Percentiles rank a stretch among this genome's conserved stretches.
Evolutionary conservation across 78 protist genomes (phyloP).

Genomic region (Dictyostelium purpureum): DNA sequence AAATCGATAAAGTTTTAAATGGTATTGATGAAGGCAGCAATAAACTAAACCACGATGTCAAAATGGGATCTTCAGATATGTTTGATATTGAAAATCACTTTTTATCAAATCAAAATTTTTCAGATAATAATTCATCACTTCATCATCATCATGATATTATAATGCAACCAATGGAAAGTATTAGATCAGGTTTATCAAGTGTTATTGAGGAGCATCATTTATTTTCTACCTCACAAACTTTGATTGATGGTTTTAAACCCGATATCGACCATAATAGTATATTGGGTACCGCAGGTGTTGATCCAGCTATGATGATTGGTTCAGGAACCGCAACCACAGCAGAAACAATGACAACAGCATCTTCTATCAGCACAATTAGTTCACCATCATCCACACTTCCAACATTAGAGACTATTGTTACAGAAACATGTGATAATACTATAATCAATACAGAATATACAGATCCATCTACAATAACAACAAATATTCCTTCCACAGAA

Average conservation of each 20-base stretch:
- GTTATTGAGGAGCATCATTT: not conserved
- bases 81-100: conserved; percentile 8
- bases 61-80: not conserved
- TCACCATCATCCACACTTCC: not conserved
- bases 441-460: no score
- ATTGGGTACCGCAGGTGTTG: no score
- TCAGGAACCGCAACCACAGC: not conserved
- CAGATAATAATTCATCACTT: no score
- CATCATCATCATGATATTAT: not conserved
- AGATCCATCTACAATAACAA: no score
- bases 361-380: not conserved
- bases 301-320: not conserved
- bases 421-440: no score
- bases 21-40: not conserved
- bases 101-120: no score
- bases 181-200: conserved; percentile 1
- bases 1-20: not conserved
- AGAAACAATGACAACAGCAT: not conserved
- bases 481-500: no score
- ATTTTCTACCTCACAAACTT: not conserved
- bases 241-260: not conserved
- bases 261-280: not conserved
- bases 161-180: not conserved
- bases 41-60: not conserved
- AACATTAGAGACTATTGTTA: no score